These are phyloP conservation scores for Globisporangium echinulatum DNA, from an alignment of 352 stramenopile genomes.

Conservation along the genomic window DNA sequence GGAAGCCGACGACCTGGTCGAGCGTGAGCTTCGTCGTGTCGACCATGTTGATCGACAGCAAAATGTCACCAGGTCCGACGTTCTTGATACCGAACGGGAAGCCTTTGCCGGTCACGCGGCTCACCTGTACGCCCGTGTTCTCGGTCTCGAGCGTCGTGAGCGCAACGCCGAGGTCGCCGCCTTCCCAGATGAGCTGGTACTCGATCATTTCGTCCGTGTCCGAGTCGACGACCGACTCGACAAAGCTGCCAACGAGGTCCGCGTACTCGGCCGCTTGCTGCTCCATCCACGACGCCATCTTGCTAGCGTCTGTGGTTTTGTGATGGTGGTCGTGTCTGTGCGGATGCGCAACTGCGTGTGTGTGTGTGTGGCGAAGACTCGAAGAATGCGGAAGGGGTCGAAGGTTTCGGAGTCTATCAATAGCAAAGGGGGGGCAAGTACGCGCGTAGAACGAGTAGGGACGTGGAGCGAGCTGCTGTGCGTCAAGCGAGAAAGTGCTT, in stretches of 20 bases:
- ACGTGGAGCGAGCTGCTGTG: too few relatives aligned
- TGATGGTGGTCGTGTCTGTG: neutral
- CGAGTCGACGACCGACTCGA: conserved; percentile 75
- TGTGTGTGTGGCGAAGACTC: neutral
- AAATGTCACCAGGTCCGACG: conserved; percentile 66
- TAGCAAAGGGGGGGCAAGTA: too few relatives aligned
- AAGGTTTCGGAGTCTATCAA: too few relatives aligned
- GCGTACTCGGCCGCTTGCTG: conserved; percentile 82
- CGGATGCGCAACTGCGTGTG: neutral
- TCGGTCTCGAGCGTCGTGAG: conserved; percentile 68
- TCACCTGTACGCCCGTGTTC: conserved; percentile 59
- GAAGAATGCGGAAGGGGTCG: too few relatives aligned
- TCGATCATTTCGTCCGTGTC: conserved; percentile 83
- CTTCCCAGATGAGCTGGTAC: conserved; percentile 88
- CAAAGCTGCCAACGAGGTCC: conserved; percentile 80
- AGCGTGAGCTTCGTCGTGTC: conserved; percentile 75
- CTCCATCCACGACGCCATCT: conserved; percentile 56
- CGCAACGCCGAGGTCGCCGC: conserved; percentile 74
- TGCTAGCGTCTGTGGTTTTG: too few relatives aligned
- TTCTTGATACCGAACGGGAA: conserved; percentile 89
- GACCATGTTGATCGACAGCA: conserved; percentile 81
- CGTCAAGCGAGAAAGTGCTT: too few relatives aligned
- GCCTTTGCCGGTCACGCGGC: conserved; percentile 77
- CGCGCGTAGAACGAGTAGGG: too few relatives aligned
- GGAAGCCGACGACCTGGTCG: conserved; percentile 74